These are phyloP conservation scores for Schwanniomyces occidentalis DNA, from an alignment of 805 yeast genomes.

Conservation along the genomic window DNA sequence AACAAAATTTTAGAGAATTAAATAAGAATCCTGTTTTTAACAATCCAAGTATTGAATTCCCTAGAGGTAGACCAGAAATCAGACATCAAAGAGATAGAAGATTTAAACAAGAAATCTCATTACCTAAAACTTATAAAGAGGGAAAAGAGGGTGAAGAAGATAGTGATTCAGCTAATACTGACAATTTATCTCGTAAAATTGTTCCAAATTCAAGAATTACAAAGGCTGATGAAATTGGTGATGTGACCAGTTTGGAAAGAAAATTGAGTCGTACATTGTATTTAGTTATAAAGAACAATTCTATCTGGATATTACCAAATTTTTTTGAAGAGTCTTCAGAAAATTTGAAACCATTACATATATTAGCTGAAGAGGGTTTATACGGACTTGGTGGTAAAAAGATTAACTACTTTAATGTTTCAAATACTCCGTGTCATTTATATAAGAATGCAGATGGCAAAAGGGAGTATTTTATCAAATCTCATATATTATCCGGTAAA, in stretches of 20 bases:
- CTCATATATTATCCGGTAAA: constrained; percentile 84
- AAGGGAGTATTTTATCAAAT: constrained; percentile 73
- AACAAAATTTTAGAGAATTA: constrained; percentile 71
- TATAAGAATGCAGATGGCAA: constrained; percentile 40
- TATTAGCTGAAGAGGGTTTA: constrained; percentile 73
- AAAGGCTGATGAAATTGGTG: constrained; percentile 67
- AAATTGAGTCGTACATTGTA: constrained; percentile 77
- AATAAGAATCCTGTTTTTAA: constrained; percentile 75
- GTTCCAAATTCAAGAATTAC: constrained; percentile 71
- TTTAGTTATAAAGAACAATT: constrained; percentile 55
- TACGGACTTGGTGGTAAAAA: constrained; percentile 68
- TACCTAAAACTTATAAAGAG: constrained; percentile 64
- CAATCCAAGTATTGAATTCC: constrained; percentile 75
- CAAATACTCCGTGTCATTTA: constrained; percentile 81
- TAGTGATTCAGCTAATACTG: constrained; percentile 33
- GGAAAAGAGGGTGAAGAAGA: constrained; percentile 30
- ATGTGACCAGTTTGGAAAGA: constrained; percentile 73
- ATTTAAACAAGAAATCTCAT: constrained; percentile 69
- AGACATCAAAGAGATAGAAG: constrained; percentile 89
- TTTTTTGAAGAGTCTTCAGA: constrained; percentile 43
- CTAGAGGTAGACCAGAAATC: constrained; percentile 82
- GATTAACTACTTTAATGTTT: constrained; percentile 88
- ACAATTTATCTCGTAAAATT: constrained; percentile 67
- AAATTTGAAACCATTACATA: constrained; percentile 56
- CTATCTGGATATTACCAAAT: constrained; percentile 78